Conservation (phyloP, 192 early-diverging fungal genomes). For the Coemansia sp. region DNA sequence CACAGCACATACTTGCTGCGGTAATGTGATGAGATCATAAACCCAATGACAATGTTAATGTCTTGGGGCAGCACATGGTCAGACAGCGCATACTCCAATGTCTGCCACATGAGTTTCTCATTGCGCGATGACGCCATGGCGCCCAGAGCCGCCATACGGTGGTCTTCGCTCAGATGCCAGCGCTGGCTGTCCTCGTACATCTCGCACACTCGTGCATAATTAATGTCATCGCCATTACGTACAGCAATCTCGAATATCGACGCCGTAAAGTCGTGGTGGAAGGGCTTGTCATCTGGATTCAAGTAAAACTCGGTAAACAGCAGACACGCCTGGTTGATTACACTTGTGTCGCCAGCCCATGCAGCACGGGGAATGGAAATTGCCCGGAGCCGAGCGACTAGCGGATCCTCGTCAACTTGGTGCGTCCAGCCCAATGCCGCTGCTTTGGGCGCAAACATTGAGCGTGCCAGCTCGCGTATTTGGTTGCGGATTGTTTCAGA, state of each 20-base stretch:
- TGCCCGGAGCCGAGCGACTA: constrained; percentile 60
- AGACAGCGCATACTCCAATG: constrained; percentile 42
- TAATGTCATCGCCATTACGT: constrained; percentile 38
- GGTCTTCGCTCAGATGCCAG: constrained; percentile 55
- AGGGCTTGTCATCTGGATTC: constrained; percentile 57
- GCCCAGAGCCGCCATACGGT: constrained; percentile 60
- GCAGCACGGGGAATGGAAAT: constrained; percentile 65
- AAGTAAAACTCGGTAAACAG: constrained; percentile 65
- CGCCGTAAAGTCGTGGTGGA: constrained; percentile 51
- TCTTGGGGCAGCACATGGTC: constrained; percentile 49
- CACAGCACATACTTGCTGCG: constrained; percentile 59
- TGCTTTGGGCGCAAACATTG: constrained; percentile 62
- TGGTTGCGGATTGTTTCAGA: constrained; percentile 60
- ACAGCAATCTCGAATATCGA: constrained; percentile 65
- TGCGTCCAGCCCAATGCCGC: constrained; percentile 62
- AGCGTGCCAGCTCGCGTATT: constrained; percentile 58
- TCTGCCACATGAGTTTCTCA: constrained; percentile 23
- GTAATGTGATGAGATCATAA: constrained; percentile 59
- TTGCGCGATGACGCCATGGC: constrained; percentile 57
- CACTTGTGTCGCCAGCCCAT: constrained; percentile 55
- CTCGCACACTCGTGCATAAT: constrained; percentile 44
- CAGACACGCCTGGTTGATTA: constrained; percentile 55
- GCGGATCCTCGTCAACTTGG: constrained; percentile 57
- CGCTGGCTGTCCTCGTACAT: constrained; percentile 50
- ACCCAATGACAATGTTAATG: constrained; percentile 55